These are phyloP conservation scores for Amanita pseudoporphyria DNA, from an alignment of 768 basidiomycete genomes.

Conservation along the genomic window DNA sequence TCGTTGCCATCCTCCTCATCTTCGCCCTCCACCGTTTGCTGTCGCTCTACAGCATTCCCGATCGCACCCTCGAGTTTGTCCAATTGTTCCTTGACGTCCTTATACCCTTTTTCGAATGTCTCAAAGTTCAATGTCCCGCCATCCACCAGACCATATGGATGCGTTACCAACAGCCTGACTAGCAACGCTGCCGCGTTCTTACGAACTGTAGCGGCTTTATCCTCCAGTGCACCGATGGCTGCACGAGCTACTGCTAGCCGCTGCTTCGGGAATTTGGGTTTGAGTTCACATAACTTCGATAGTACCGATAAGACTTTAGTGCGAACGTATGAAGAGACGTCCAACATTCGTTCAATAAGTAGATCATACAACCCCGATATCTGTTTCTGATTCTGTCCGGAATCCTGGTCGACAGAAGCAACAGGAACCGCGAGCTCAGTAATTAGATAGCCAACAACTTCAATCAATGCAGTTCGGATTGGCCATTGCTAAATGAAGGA, in stretches of 20 bases:
- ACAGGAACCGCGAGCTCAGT: slow-evolving; percentile 58
- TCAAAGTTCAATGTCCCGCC: slow-evolving; percentile 69
- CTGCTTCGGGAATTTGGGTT: slow-evolving; percentile 81
- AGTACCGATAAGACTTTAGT: slow-evolving; percentile 77
- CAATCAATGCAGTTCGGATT: slow-evolving; percentile 91
- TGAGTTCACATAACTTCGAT: slow-evolving; percentile 62
- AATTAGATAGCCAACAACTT: slow-evolving; percentile 81
- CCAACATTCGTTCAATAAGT: slow-evolving; percentile 80
- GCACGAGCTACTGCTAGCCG: slow-evolving; percentile 64
- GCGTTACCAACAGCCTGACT: slow-evolving; percentile 67
- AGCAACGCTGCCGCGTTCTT: slow-evolving; percentile 74
- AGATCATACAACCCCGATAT: slow-evolving; percentile 74
- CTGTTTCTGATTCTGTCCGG: slow-evolving; percentile 53
- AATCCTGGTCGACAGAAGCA: slow-evolving; percentile 36
- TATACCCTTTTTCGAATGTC: slow-evolving; percentile 70
- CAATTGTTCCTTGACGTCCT: slow-evolving; percentile 50
- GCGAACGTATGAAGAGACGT: slow-evolving; percentile 85
- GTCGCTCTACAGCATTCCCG: slow-evolving; percentile 49
- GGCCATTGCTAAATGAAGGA: slow-evolving; percentile 65
- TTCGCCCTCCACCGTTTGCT: slow-evolving; percentile 28
- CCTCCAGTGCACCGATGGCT: slow-evolving; percentile 76
- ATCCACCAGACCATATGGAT: slow-evolving; percentile 80
- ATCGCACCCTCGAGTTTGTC: slow-evolving; percentile 58
- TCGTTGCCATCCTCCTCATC: slow-evolving; percentile 19
- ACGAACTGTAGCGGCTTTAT: slow-evolving; percentile 85